These are phyloP conservation scores for Nissolia schottii DNA, from an alignment of 306 rosid species.

Conservation along the genomic window DNA sequence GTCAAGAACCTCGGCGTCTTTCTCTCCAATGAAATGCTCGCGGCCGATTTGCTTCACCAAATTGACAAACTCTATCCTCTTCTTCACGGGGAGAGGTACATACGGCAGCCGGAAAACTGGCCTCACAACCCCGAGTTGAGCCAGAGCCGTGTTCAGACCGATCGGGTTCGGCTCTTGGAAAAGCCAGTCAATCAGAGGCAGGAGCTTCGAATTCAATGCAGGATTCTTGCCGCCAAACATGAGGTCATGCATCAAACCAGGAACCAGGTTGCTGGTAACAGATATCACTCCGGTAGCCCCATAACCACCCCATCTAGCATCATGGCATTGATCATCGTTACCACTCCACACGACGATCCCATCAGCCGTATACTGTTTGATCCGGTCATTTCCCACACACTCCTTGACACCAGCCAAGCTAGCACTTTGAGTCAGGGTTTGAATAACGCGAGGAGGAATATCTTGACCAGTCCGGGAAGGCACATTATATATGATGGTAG, in stretches of 20 bases:
- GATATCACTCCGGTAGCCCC: conserved; percentile 87
- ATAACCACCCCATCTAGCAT: conserved; percentile 70
- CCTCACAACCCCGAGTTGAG: conserved; percentile 86
- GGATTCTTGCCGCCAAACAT: conserved; percentile 64
- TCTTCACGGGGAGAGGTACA: conserved; percentile 69
- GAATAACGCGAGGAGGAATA: conserved; percentile 62
- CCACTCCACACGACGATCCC: conserved; percentile 77
- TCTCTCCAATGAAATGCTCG: conserved; percentile 68
- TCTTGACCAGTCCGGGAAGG: conserved; percentile 78
- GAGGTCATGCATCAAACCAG: conserved; percentile 66
- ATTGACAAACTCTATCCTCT: conserved; percentile 70
- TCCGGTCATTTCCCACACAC: conserved; percentile 63
- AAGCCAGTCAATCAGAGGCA: conserved; percentile 75
- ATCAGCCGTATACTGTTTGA: conserved; percentile 47
- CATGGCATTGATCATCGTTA: conserved; percentile 65
- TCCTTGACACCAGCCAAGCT: conserved; percentile 87
- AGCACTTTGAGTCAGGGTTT: conserved; percentile 39
- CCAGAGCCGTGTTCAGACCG: conserved; percentile 72
- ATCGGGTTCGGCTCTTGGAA: conserved; percentile 66
- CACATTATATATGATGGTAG: conserved; percentile 67
- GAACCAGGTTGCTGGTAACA: conserved; percentile 70
- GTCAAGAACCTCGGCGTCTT: conserved; percentile 63
- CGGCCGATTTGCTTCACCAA: conserved; percentile 67
- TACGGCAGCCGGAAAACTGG: conserved; percentile 91
- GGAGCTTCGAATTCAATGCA: conserved; percentile 46